A percentile compares a stretch with the other conserved stretches of the same genome.
Conservation (phyloP, 2,329 filamentous ascomycete species). For the Aureobasidium sp. region DNA sequence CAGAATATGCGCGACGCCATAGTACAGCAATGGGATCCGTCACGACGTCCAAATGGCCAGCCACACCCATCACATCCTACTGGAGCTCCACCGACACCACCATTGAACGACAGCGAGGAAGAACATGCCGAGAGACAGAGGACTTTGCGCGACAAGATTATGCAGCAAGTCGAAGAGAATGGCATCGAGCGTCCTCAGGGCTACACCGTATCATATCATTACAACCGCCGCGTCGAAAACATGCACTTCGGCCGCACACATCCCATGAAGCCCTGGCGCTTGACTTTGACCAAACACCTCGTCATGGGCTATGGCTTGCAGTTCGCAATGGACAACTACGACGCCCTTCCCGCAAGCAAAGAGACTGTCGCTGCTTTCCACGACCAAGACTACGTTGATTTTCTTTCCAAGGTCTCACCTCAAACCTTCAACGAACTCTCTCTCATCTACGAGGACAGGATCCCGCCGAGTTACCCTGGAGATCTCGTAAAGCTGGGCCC, state of each 20-base stretch:
- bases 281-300: constrained; percentile 90
- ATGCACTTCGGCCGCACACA: constrained; percentile 96
- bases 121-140: constrained; percentile 33
- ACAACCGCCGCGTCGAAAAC: constrained; percentile 88
- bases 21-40: constrained; percentile 18
- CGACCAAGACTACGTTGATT: constrained; percentile 82
- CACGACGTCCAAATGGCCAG: not conserved
- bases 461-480: constrained; percentile 37
- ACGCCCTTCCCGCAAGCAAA: constrained; percentile 73
- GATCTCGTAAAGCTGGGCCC: constrained; percentile 43
- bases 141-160: constrained; percentile 47
- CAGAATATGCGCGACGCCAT: constrained; percentile 19
- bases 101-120: constrained; percentile 45
- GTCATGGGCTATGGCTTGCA: constrained; percentile 94
- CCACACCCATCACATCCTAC: not conserved
- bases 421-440: constrained; percentile 47
- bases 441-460: constrained; percentile 37
- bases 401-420: constrained; percentile 48
- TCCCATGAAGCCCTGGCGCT: constrained; percentile 98
- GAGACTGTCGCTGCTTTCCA: constrained; percentile 87
- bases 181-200: constrained; percentile 74
- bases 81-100: constrained; percentile 27
- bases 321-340: constrained; percentile 92
- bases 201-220: constrained; percentile 90
- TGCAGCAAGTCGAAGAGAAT: constrained; percentile 49